A percentile compares a stretch with the other conserved stretches of the same genome.
Evolutionary conservation across 108 stramenopile species (phyloP).

Genomic region (Chaetoceros muelleri): DNA sequence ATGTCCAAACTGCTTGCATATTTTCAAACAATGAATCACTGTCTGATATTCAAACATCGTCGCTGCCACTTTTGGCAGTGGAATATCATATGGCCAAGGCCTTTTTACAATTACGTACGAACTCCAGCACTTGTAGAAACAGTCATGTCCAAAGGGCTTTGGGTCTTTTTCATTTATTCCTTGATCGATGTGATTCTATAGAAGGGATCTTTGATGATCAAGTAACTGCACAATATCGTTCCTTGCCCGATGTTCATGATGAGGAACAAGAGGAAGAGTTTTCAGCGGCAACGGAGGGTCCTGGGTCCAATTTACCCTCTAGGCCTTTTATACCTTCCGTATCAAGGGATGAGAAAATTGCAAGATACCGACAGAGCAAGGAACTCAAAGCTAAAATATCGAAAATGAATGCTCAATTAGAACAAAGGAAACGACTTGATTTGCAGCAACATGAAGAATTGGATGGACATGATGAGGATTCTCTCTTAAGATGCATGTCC

Average conservation of each 20-base stretch:
- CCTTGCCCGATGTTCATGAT: constrained; percentile 19
- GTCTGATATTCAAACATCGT: constrained; percentile 56
- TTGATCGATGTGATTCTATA: constrained; percentile 38
- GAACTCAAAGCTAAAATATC: constrained; percentile 26
- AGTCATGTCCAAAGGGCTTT: constrained; percentile 27
- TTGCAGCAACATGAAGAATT: constrained; percentile 39
- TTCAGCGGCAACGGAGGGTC: too few species aligned
- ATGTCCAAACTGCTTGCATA: constrained; percentile 18
- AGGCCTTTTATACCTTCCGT: constrained; percentile 7
- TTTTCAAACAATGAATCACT: constrained; percentile 62
- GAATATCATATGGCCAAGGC: constrained; percentile 62
- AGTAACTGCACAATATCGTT: constrained; percentile 34
- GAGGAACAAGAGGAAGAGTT: constrained; percentile 1
- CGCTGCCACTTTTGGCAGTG: constrained; percentile 41
- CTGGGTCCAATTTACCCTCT: too few species aligned
- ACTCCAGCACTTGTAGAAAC: constrained; percentile 22
- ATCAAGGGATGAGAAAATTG: constrained; percentile 53
- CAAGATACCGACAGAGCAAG: constrained; percentile 39
- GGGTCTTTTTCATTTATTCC: constrained; percentile 38
- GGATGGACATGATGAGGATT: constrained; percentile 70
- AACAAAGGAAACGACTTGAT: constrained; percentile 42
- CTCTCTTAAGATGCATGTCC: constrained; percentile 34
- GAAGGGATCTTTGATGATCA: constrained; percentile 26
- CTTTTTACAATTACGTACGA: constrained; percentile 29
- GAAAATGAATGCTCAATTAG: constrained; percentile 25